Percentiles rank a stretch among this genome's conserved stretches.
Conservation (phyloP, 495 filamentous ascomycete species). For the Penicillium atrosanguineum region DNA sequence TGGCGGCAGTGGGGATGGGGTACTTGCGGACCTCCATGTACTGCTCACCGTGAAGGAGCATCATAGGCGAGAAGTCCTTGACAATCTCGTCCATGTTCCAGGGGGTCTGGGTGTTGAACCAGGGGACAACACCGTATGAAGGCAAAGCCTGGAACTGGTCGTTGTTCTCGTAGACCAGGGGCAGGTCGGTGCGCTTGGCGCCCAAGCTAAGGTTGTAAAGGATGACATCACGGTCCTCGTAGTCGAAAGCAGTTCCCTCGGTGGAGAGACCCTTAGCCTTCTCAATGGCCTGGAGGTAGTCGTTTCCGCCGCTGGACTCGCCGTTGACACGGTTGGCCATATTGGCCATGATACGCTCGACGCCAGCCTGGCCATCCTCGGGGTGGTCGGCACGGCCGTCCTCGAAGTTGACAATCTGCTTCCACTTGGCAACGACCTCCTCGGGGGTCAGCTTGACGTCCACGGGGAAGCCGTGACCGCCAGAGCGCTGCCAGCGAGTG, state of each 20-base stretch:
- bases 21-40: conserved; percentile 94
- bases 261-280: conserved; percentile 69
- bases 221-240: conserved; percentile 82
- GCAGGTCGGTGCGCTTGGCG: conserved; percentile 87
- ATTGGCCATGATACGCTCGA: conserved; percentile 90
- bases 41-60: conserved; percentile 98
- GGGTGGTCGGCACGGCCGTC: conserved; percentile 90
- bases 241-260: conserved; percentile 75
- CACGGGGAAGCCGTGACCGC: conserved; percentile 89
- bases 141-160: conserved; percentile 92
- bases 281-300: conserved; percentile 68
- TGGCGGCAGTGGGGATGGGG: conserved; percentile 86
- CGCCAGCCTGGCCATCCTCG: conserved; percentile 68
- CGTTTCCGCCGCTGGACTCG: conserved; percentile 36
- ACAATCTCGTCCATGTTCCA: conserved; percentile 82
- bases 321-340: conserved; percentile 66
- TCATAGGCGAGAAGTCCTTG: conserved; percentile 96
- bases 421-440: conserved; percentile 74
- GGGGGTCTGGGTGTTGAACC: conserved; percentile 79
- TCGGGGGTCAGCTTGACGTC: conserved; percentile 86
- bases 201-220: conserved; percentile 96
- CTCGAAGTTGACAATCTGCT: conserved; percentile 80
- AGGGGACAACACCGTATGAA: conserved; percentile 91
- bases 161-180: conserved; percentile 81
- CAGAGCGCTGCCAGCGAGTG: conserved; percentile 93